These are phyloP conservation scores for Diplotaxis tenuifolia DNA, from an alignment of 345 rosid genomes.

Conservation along the genomic window DNA sequence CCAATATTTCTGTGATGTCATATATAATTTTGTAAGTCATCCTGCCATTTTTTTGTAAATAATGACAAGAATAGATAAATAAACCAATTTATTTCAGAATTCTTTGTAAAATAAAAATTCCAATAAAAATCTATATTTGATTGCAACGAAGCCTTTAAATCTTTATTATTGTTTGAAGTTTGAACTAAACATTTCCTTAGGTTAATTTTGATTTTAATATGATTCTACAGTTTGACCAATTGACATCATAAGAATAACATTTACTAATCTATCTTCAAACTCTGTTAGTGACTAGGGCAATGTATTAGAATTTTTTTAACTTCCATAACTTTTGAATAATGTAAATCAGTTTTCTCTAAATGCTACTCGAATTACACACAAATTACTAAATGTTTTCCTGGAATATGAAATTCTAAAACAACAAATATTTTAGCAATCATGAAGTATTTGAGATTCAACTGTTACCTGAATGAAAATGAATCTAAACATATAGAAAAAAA, in stretches of 20 bases:
- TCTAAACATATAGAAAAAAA: background rate
- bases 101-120: background rate
- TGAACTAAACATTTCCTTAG: background rate
- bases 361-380: background rate
- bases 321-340: background rate
- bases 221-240: background rate
- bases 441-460: background rate
- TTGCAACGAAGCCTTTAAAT: background rate
- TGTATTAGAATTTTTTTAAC: background rate
- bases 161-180: background rate
- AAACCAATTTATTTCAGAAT: background rate
- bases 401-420: background rate
- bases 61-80: background rate
- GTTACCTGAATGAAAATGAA: background rate
- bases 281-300: background rate
- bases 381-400: background rate
- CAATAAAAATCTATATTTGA: background rate
- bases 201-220: background rate
- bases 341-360: background rate
- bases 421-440: background rate
- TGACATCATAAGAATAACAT: background rate
- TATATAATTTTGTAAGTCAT: background rate
- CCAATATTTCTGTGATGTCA: background rate
- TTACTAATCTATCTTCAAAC: background rate
- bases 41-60: background rate